Percentiles rank a stretch among this genome's conserved stretches.
phyloP scores from a whole-genome alignment of 768 basidiomycete species.

The Russula foetens region DNA sequence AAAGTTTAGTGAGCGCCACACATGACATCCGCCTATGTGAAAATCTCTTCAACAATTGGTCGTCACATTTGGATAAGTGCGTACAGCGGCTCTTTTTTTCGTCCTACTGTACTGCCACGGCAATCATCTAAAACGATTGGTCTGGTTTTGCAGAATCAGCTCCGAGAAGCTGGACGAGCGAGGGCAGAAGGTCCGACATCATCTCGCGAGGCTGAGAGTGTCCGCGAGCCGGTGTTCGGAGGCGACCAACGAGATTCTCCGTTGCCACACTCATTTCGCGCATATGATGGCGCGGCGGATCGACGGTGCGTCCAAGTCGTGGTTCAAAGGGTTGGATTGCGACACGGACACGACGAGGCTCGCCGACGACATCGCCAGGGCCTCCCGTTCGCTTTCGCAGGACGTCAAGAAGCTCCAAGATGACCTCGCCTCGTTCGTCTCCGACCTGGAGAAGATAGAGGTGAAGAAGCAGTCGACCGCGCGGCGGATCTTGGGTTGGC shows the following conservation, averaged over 20 bases:
- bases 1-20: background rate
- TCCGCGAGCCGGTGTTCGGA: background rate
- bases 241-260: constrained; percentile 5
- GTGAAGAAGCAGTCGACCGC: no score
- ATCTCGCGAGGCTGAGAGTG: background rate
- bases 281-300: constrained; percentile 4
- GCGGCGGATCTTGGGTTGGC: no score
- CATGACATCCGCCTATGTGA: constrained; percentile 10
- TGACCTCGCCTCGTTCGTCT: constrained; percentile 1
- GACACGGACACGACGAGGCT: constrained; percentile 3
- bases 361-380: constrained; percentile 5
- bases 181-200: background rate
- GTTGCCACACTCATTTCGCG: constrained; percentile 8
- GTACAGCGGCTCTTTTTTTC: background rate
- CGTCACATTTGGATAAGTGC: constrained; percentile 3
- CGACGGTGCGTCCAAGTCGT: constrained; percentile 2
- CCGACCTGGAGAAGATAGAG: constrained; percentile 5
- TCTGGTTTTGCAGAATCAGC: background rate
- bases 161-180: background rate
- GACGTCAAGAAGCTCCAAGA: background rate
- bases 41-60: constrained; percentile 11
- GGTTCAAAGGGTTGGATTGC: constrained; percentile 1
- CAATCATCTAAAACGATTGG: background rate
- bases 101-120: no score
- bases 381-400: background rate